These are phyloP conservation scores for Carnegiea gigantea DNA, from an alignment of 179 eudicot genomes.

Conservation along the genomic window DNA sequence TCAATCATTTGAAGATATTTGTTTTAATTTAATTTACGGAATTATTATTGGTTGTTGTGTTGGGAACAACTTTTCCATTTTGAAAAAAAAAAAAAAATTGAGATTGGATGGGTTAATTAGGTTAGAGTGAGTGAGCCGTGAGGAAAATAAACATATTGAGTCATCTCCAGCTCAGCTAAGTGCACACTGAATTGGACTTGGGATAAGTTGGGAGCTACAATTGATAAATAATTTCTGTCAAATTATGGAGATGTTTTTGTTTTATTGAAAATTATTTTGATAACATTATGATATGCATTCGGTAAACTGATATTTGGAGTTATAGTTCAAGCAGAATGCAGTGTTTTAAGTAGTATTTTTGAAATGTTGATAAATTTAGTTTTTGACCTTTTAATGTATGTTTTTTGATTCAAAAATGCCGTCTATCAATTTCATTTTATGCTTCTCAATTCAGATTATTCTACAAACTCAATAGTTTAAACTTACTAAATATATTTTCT, in stretches of 20 bases:
- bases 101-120: not conserved
- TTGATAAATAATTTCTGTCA: not conserved
- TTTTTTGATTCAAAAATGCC: too few relatives aligned
- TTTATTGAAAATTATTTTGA: not conserved
- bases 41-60: slow-evolving; percentile 7
- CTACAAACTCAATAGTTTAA: too few relatives aligned
- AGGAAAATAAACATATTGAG: not conserved
- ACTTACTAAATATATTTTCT: too few relatives aligned
- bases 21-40: not conserved
- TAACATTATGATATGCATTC: too few relatives aligned
- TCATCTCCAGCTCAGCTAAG: slow-evolving; percentile 2
- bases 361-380: too few relatives aligned
- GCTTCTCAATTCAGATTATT: too few relatives aligned
- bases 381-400: too few relatives aligned
- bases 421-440: too few relatives aligned
- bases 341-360: too few relatives aligned
- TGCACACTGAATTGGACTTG: slow-evolving; percentile 5
- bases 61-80: slow-evolving; percentile 4
- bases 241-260: not conserved
- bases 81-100: not conserved
- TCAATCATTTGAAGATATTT: not conserved
- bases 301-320: too few relatives aligned
- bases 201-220: not conserved
- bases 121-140: not conserved
- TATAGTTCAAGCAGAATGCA: too few relatives aligned